phyloP scores from a whole-genome alignment of 1,284 basidiomycete species.

The Ganoderma lucidum region DNA sequence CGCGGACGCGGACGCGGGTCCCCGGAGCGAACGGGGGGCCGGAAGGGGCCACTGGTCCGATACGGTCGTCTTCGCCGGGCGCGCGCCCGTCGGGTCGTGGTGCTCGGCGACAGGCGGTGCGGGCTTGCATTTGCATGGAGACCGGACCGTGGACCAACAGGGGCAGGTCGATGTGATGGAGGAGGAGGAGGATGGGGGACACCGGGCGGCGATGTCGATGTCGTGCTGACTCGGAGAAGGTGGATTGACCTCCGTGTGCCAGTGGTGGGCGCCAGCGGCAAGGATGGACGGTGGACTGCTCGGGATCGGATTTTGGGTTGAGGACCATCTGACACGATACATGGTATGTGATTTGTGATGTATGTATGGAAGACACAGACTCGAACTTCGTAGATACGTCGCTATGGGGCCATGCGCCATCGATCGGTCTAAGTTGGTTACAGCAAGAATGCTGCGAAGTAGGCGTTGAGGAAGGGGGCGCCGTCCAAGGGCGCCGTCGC shows the following conservation, averaged over 20 bases:
- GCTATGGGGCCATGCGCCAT: not conserved
- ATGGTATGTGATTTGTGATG: not conserved
- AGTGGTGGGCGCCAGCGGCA: not conserved
- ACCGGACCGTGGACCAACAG: not conserved
- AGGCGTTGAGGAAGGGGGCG: conserved; percentile 51
- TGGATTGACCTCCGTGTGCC: not conserved
- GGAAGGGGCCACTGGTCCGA: not conserved
- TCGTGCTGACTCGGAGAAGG: not conserved
- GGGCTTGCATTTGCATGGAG: not conserved
- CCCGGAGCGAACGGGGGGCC: not conserved
- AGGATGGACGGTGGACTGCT: not conserved
- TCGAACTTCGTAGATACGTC: not conserved
- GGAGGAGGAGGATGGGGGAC: not conserved
- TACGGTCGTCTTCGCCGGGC: not conserved
- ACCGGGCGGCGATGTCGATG: no score
- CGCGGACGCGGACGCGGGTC: not conserved
- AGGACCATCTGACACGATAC: not conserved
- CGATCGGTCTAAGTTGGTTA: not conserved
- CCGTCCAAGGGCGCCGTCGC: conserved; percentile 59
- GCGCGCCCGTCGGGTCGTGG: not conserved
- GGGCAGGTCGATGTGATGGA: not conserved
- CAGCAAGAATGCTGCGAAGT: conserved; percentile 54
- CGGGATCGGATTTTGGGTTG: not conserved
- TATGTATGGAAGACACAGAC: not conserved
- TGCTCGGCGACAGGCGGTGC: not conserved